Conservation (phyloP, 176 grass and related monocot species). For the Aegilops umbellulata region DNA sequence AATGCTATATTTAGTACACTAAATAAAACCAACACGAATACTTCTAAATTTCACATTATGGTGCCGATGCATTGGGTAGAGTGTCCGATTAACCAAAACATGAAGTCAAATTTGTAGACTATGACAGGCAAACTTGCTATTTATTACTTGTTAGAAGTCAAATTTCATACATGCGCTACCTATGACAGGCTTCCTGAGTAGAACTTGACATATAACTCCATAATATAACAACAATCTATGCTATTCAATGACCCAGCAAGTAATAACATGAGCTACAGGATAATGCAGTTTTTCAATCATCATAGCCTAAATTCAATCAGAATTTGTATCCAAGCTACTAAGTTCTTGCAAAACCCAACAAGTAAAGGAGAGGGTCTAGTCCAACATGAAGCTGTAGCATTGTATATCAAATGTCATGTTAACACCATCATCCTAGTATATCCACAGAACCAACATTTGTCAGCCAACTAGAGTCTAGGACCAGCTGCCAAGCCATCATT, state of each 20-base stretch:
- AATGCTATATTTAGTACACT: background rate
- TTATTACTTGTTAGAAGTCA: background rate
- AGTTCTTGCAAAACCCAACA: background rate
- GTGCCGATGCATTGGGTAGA: background rate
- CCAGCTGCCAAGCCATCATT: background rate
- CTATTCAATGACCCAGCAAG: background rate
- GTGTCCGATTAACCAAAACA: background rate
- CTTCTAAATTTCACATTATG: background rate
- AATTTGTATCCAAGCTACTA: background rate
- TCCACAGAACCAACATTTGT: background rate
- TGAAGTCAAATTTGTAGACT: background rate
- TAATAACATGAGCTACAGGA: background rate
- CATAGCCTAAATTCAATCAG: background rate
- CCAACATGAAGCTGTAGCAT: background rate
- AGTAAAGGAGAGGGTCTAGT: background rate
- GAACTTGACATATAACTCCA: background rate
- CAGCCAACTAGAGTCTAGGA: background rate
- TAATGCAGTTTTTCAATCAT: background rate
- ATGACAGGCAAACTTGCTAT: background rate
- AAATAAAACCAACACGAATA: background rate
- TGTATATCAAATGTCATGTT: background rate
- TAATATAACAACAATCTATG: background rate
- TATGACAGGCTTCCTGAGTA: background rate
- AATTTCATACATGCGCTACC: background rate
- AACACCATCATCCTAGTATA: background rate